Base-by-base conservation (phyloP, 805 yeast genomes). In the Metschnikowia similis region DNA sequence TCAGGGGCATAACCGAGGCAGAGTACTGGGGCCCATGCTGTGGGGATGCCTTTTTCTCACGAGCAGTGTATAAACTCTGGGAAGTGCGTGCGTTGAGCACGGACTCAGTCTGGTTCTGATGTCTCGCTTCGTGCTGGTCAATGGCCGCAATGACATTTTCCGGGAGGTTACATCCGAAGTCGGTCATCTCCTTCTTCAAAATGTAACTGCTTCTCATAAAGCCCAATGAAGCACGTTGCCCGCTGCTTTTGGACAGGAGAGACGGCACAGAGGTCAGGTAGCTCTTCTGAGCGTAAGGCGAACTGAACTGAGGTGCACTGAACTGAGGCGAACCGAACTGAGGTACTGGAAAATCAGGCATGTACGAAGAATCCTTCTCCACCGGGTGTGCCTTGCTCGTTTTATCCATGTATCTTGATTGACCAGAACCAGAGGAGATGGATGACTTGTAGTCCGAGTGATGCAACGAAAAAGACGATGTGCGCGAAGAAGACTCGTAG, bases 161-260 rank as follows among this genome's bases (percentile, higher is more conserved):
- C 10, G 71, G 67, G 14, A 49, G 48, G 50, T 66, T 66, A 52
- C 48, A 64, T 5, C 74, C 73, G 46, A 61, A 49, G 13, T 59
- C 48, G 13, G 65, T 66, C 65, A 72, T 66, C 52, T 71, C 76
- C 60, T 68, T 69, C 63, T 70, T 70, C 61, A 73, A 68, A 14
- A 73, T 61, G 56, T 67, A 72, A 36, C 74, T 67, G 46, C 70
- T 63, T 60, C 72, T 68, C 77, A 73, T 73, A 56, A 73, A 73
- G 0, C 77, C 77, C 44, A 66, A 51, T 2, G 77, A 72, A 29
- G 71, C 76, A 43, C 72, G 59, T 40, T 48, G 55, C 3, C 56
- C 54, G 26, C 44, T 37, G 17, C 26, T 32, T 21, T 31, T 38
- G 35, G 53, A 38, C 16, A 47, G 39, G 43, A 58, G 53, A 4